Evolutionary conservation across 2,329 filamentous ascomycete species (phyloP), one percentile per base, ranked within the genome.

Genomic region (Fusarium sp.): DNA sequence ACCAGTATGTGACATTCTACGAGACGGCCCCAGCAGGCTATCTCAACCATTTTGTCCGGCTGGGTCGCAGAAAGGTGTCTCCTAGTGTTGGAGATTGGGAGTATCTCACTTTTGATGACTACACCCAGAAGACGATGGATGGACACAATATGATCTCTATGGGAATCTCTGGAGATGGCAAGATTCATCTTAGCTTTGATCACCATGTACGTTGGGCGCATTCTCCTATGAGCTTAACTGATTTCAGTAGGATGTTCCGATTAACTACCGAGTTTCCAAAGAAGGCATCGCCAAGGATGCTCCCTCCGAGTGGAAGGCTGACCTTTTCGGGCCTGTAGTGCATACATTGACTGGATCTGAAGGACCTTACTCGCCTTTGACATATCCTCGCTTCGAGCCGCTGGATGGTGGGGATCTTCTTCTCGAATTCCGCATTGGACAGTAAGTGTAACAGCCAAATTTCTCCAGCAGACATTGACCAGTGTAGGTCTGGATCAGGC

Each of bases 121-220:
- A 70, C 6, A 68, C 43, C 0, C 67, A 70, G 17, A 71, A 54
- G 14, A 71, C 67, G 1, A 71, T 70, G 63, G 67, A 70, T 9
- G 67, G 67, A 0, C 67, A 70, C 1, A 70, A 70, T 2, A 71
- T 70, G 67, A 70, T 70, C 0, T 70, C 67, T 1, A 70, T 70
- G 67, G 67, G 67, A 0, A 71, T 70, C 15, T 70, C 67, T 7
- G 67, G 63, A 0, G 67, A 70, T 24, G 67, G 67, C 1, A 70
- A 64, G 11, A 70, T 70, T 7, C 67, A 70, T 38, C 51, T 70
- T 3, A 70, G 67, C 5, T 70, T 70, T 34, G 67, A 70, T 42
- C 67, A 70, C 2, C 67, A 70, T 3, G 67, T 64, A 8, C 60
- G 67, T 53, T 14, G 2, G 2, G 13, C 4, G 2, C 14, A 11